Base-by-base conservation (phyloP, 2,329 filamentous ascomycete species). In the Periconia sp. region DNA sequence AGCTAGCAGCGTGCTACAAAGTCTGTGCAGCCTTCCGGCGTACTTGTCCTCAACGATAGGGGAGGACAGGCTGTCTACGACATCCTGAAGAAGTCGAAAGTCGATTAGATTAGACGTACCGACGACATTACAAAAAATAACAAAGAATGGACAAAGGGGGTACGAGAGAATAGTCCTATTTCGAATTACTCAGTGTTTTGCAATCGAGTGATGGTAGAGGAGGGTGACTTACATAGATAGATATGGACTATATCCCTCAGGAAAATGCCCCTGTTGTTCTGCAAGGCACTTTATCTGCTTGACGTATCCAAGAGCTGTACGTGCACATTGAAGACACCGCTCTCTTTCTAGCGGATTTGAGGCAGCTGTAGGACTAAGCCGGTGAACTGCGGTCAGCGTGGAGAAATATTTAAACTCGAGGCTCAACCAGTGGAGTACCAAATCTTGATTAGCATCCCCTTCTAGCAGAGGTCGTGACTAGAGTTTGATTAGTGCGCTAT, bases 111-210 rank as follows among this genome's bases (percentile, higher is more conserved):
- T 56, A 10, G 61, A 66, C 2, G 65, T 68, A 11, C 63, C 64
- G n/a, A 68, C 64, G 1, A 68, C 63, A 29, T 68, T 67, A 50
- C 65, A 68, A 39, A 68, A 68, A 18, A 68, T 55, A 11, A 68
- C 63, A 38, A 65, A 68, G 50, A 66, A 68, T 1, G 65, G 64
- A 22, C 57, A 61, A 2, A 68, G 47, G 4, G 65, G 62, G 28
- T 66, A 66, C 8, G 63, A 67, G 9, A 68, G 58, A 32, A 66
- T 59, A 1, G 59, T 65, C 65, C 65, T 67, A 11, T 0, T 1
- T 4, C 7, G 8, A 11, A 13, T 64, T 29, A 63, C 51, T 36
- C 21, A 24, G 5, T 2, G 17, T 5, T 13, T 17, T 3, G 19
- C n/a, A 11, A 24, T n/a, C 17, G 19, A 15, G 13, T 13, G 18